Evolutionary conservation across 2,329 filamentous ascomycete species (phyloP).

Genomic region (Lecanosticta acicola): DNA sequence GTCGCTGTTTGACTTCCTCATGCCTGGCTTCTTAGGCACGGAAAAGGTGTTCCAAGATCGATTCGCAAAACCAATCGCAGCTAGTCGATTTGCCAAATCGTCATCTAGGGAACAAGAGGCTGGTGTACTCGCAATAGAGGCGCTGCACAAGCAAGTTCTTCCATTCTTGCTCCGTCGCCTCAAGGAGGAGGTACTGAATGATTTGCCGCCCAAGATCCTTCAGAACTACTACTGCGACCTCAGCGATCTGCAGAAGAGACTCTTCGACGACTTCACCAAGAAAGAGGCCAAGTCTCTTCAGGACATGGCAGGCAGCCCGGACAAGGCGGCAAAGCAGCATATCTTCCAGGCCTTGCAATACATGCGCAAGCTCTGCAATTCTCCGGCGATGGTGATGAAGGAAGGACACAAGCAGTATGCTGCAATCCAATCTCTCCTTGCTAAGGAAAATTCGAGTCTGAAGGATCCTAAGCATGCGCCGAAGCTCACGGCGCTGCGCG

Average conservation of each 20-base stretch:
- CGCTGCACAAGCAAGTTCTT: constrained; percentile 95
- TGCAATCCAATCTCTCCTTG: constrained; percentile 74
- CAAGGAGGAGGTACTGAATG: constrained; percentile 95
- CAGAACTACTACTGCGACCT: constrained; percentile 99
- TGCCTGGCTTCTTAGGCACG: constrained; percentile 93
- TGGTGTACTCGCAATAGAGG: constrained; percentile 91
- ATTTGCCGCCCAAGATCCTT: constrained; percentile 93
- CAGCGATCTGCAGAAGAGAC: constrained; percentile 85
- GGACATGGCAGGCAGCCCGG: constrained; percentile 73
- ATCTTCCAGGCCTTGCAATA: constrained; percentile 99
- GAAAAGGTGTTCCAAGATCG: constrained; percentile 96
- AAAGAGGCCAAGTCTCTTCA: constrained; percentile 85
- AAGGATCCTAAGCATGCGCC: constrained; percentile 85
- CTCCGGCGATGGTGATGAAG: constrained; percentile 92
- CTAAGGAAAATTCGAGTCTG: constrained; percentile 71
- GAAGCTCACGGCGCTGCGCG: constrained; percentile 82
- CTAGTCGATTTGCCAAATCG: constrained; percentile 90
- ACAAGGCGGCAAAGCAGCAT: constrained; percentile 93
- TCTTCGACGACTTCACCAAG: constrained; percentile 95
- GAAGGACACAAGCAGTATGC: constrained; percentile 87
- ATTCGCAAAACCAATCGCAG: constrained; percentile 91
- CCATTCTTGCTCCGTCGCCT: constrained; percentile 92
- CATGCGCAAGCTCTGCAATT: constrained; percentile 99
- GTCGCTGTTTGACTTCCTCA: constrained; percentile 97
- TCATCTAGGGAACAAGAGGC: constrained; percentile 98